Evolutionary conservation across 73 alveolate species (phyloP), one percentile per base, ranked within the genome.

Genomic region (Halteria grandinella): DNA sequence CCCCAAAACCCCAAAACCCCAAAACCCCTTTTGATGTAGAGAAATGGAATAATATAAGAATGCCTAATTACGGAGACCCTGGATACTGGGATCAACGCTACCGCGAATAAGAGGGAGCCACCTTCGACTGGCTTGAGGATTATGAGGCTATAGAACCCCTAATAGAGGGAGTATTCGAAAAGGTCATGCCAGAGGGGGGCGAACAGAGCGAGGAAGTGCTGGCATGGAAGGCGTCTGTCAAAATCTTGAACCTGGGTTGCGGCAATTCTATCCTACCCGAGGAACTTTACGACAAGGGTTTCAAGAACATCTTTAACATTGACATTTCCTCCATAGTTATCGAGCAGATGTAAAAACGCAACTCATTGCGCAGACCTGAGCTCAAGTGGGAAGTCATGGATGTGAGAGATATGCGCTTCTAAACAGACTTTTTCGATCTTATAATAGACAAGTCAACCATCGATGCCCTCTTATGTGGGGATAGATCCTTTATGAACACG

Each of bases 31-130:
- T 25, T 20, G 5, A 10, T 25, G 40, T 25, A 12, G 8, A 53
- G 23, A 14, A 25, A 53, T 8, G 29, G 8, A 8, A 20, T 25
- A 11, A 49, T 49, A 49, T 49, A 49, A 78, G 73, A 84, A 93
- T 93, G 98, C 97, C 99, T 37, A 91, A 95, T 60, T 95, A 95
- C 92, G 98, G 98, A 27, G 95, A 91, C 37, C 87, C 86, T 40
- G 71, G 75, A 24, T 95, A 91, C 86, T 95, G 99, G 99, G 93
- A 91, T 21, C 40, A 85, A 43, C 63, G 97, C n/a, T 93, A 95
- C 71, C 80, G 62, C 40, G 79, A 80, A 18, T 62, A 76, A 39
- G 74, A 75, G 32, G 97, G 95, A 17, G 55, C 92, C 18, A 80
- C 88, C 21, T 95, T 75, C 75, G 99, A 95, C 63, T 95, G 99